phyloP scores from a whole-genome alignment of 2,329 filamentous ascomycete genomes.

The Huntiella omanensis region DNA sequence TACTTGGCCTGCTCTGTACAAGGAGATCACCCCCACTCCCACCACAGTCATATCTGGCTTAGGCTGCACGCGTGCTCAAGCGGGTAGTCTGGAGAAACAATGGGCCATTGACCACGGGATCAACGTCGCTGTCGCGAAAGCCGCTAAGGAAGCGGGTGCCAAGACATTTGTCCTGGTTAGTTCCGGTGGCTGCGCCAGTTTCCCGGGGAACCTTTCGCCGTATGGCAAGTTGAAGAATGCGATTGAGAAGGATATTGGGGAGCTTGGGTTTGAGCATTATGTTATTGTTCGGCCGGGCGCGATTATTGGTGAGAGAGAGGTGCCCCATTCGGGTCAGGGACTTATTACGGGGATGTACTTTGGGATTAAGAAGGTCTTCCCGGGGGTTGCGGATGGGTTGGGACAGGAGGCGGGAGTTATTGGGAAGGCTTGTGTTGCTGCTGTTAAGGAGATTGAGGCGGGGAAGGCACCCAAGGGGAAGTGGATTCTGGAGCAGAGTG shows the following conservation, averaged over 20 bases:
- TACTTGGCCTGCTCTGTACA: constrained; percentile 46
- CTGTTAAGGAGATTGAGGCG: constrained; percentile 36
- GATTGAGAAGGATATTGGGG: constrained; percentile 59
- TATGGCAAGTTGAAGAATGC: constrained; percentile 64
- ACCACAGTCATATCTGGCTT: constrained; percentile 56
- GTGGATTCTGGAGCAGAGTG: constrained; percentile 39
- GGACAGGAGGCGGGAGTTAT: constrained; percentile 61
- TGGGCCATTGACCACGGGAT: constrained; percentile 78
- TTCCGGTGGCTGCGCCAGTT: constrained; percentile 27
- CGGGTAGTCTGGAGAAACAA: constrained; percentile 61
- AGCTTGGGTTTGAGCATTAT: constrained; percentile 55
- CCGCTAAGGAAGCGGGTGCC: constrained; percentile 53
- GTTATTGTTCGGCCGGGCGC: constrained; percentile 58
- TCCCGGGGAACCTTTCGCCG: constrained; percentile 25
- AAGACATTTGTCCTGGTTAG: constrained; percentile 65
- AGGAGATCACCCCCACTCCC: constrained; percentile 34
- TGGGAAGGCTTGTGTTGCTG: constrained; percentile 44
- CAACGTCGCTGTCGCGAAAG: constrained; percentile 58
- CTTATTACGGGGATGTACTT: constrained; percentile 35
- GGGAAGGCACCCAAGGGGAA: constrained; percentile 39
- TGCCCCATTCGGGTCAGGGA: constrained; percentile 39
- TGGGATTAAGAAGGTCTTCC: constrained; percentile 33
- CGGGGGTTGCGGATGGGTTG: constrained; percentile 41
- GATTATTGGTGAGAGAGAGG: constrained; percentile 52
- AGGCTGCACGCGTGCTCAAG: constrained; percentile 58